Conservation (phyloP, 257 asterid species). For the Sherardia arvensis region DNA sequence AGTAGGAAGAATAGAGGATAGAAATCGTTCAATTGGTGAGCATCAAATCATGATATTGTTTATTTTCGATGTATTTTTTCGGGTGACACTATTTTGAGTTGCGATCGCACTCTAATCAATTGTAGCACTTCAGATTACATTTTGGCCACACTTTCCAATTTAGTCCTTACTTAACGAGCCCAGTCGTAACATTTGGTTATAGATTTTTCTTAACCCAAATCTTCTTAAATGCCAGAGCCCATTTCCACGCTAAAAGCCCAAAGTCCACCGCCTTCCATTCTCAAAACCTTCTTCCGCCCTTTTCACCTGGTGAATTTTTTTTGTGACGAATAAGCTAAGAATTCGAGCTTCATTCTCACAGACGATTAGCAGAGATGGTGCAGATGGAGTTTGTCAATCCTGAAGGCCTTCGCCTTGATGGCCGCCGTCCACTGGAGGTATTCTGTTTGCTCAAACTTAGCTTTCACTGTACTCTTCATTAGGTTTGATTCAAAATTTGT, state of each 20-base stretch:
- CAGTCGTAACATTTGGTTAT: no score
- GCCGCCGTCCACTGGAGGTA: conserved; percentile 97
- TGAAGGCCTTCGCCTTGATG: conserved; percentile 93
- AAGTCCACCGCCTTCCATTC: background rate
- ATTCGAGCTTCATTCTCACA: background rate
- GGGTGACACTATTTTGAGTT: no score
- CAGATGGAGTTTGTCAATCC: conserved; percentile 94
- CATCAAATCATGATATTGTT: no score
- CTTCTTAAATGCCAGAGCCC: background rate
- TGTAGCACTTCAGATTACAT: no score
- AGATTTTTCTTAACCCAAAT: background rate
- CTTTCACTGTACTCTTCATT: background rate
- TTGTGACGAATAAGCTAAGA: background rate
- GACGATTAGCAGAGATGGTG: conserved; percentile 40
- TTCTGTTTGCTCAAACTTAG: background rate
- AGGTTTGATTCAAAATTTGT: background rate
- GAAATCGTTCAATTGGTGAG: no score
- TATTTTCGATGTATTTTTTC: no score
- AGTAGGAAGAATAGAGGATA: no score
- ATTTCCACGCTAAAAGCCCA: no score
- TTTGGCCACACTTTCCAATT: no score
- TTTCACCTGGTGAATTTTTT: no score
- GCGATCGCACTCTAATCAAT: no score
- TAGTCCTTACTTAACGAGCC: no score
- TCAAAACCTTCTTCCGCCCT: background rate